Evolutionary conservation across 2,329 filamentous ascomycete species (phyloP), one percentile per base, ranked within the genome.

Genomic region (Paraphoma chrysanthemicola): DNA sequence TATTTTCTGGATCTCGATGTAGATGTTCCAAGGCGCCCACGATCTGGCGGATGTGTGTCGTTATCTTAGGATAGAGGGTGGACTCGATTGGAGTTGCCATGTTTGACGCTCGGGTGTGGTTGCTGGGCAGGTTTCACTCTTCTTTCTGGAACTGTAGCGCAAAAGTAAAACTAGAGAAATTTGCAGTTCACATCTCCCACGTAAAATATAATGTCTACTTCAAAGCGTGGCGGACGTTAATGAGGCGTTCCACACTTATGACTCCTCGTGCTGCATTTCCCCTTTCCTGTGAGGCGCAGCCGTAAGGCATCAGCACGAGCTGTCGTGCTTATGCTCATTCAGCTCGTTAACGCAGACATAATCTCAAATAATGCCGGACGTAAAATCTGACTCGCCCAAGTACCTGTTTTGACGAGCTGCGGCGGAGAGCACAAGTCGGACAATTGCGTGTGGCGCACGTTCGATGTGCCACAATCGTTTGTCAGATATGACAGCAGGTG

Each of bases 41-140:
- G 0, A 64, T 50, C 31, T 62, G 55, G 4, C 49, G 28, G n/a
- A 73, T 60, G 44, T 70, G 64, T 14, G 57, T 68, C 12, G 67
- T 73, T 17, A 72, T 71, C 46, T 72, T 73, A 1, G 69, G 71
- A 46, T 71, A 74, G 3, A 73, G 59, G 1, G 57, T 72, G 11
- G 67, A 60, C 10, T 59, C 52, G 29, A 6, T 16, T 30, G 47
- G 7, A n/a, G 39, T 18, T 10, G 51, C 54, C 63, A 68, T 67
- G 33, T 10, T 36, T 3, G 33, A 10, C 33, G 33, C 9, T 36
- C 3, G 33, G 23, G 23, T 5, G 23, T 23, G 23, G 23, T 5
- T 23, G 23, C 5, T 23, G 23, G 23, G 2, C 3, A 3, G 3
- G 2, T 5, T 23, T 23, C 5, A 5, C 23, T 5, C 23, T 23